Base-by-base conservation (phyloP, 2,329 filamentous ascomycete genomes). In the Penicillium sp. region DNA sequence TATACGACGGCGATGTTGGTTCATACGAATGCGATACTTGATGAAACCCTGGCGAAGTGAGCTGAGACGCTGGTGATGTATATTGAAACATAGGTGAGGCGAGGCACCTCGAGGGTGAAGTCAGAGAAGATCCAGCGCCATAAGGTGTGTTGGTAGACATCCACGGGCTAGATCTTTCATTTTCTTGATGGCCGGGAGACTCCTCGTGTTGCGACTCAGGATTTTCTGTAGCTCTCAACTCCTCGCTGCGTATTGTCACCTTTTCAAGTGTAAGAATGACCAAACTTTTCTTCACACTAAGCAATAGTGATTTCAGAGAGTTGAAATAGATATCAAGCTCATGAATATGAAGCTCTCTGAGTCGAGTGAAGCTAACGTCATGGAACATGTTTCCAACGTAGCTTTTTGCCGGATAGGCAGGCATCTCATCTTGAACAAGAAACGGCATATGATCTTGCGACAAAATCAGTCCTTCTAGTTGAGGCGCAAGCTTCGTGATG, bases 241-340 rank as follows among this genome's bases (percentile, higher is more conserved):
- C 31, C 31, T 31, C 39, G 14, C 39, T 41, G 13, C 13, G 39
- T 41, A 14, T 41, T 16, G 39, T n/a, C 6, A 41, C 39, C 16
- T 3, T 16, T 41, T 41, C 10, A 19, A 41, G 14, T 18, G 39
- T 16, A 41, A 41, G 39, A 16, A 7, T 41, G 11, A 7, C 40
- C 50, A 6, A 16, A 58, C 36, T 49, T 19, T 41, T 4, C 39
- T 41, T 4, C 3, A 41, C 11, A 41, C 39, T 19, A 41, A 41
- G 39, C 39, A 41, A 19, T 16, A 16, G 39, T 41, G 39, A 41
- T 16, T 41, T n/a, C 39, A 41, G 18, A 41, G 52, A 24, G 43
- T 54, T 9, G 55, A 54, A 54, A 54, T 58, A 54, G 55, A 58
- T 49, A 58, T 19, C 41, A 58, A 54, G 55, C 39, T 41, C 39